Percentiles rank a stretch among this genome's conserved stretches.
These are phyloP conservation scores for Fragaria nilgerrensis DNA, from an alignment of 306 rosid genomes.

Conservation along the genomic window DNA sequence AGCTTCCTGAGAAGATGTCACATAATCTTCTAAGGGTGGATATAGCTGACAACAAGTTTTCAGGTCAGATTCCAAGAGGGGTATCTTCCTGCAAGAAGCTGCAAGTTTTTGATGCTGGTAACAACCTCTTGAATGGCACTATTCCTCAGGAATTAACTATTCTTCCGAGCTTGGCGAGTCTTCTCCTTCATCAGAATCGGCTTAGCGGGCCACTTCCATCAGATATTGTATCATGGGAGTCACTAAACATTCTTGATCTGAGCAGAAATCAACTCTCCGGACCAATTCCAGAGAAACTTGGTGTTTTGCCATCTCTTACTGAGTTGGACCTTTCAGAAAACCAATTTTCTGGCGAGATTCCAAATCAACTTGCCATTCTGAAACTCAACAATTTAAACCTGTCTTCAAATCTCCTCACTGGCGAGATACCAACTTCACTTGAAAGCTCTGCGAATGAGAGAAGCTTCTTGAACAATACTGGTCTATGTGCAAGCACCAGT, in stretches of 20 bases:
- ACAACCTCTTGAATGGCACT: slow-evolving; percentile 51
- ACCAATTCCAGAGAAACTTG: slow-evolving; percentile 39
- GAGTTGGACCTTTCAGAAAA: slow-evolving; percentile 63
- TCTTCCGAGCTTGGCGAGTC: slow-evolving; percentile 30
- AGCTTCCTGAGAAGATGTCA: slow-evolving; percentile 52
- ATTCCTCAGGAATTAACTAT: slow-evolving; percentile 54
- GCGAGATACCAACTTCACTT: slow-evolving; percentile 48
- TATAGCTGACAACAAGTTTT: slow-evolving; percentile 52
- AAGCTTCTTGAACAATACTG: slow-evolving; percentile 70
- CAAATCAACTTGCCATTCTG: slow-evolving; percentile 18
- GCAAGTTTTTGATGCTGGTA: slow-evolving; percentile 43
- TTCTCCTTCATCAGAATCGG: slow-evolving; percentile 50
- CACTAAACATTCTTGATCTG: slow-evolving; percentile 39
- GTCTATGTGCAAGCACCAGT: slow-evolving; percentile 49
- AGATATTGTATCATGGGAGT: slow-evolving; percentile 43
- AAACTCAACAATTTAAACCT: slow-evolving; percentile 32
- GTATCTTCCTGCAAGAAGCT: slow-evolving; percentile 47
- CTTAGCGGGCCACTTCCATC: slow-evolving; percentile 50
- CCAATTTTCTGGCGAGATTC: slow-evolving; percentile 62
- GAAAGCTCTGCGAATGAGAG: slow-evolving; percentile 34
- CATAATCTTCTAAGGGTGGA: slow-evolving; percentile 36
- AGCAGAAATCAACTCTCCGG: slow-evolving; percentile 52
- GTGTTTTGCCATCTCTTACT: slow-evolving; percentile 37
- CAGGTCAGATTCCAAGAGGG: slow-evolving; percentile 54
- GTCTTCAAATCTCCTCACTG: slow-evolving; percentile 53